Conservation (phyloP, 1,284 basidiomycete genomes). For the Neotropicomus parvogracilis region DNA sequence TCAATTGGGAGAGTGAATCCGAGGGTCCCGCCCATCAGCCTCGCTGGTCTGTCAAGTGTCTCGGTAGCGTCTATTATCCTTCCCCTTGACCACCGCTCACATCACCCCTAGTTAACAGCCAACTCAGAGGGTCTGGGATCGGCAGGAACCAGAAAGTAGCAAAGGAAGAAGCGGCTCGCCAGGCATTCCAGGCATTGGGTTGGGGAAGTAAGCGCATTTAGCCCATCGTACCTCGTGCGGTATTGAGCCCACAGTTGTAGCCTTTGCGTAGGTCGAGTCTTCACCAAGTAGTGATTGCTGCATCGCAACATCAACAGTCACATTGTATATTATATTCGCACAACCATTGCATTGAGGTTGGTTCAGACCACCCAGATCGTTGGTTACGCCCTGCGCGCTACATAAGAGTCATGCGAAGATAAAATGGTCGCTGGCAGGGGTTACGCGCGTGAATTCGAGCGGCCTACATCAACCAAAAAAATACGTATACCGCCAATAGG, state of each 20-base stretch:
- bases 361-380: too few relatives aligned
- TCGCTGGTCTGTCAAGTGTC: constrained; percentile 50
- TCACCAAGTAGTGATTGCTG: neutral
- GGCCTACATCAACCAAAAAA: constrained; percentile 55
- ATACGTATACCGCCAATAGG: constrained; percentile 55
- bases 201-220: constrained; percentile 38
- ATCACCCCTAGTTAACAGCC: constrained; percentile 40
- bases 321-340: constrained; percentile 6
- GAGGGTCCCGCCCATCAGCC: constrained; percentile 51
- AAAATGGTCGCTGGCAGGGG: too few relatives aligned
- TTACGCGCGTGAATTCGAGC: too few relatives aligned
- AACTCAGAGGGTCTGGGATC: constrained; percentile 40
- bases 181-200: constrained; percentile 45
- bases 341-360: constrained; percentile 9
- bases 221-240: neutral
- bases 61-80: constrained; percentile 34
- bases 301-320: neutral
- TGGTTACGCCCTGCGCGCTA: too few relatives aligned
- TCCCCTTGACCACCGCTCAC: constrained; percentile 2
- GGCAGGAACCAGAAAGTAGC: constrained; percentile 53
- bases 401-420: too few relatives aligned
- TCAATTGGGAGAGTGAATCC: constrained; percentile 43
- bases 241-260: constrained; percentile 12
- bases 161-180: constrained; percentile 53
- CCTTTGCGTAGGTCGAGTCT: constrained; percentile 12